Base-by-base conservation (phyloP, 139 green algal species). In the Astrephomene gubernaculifera region DNA sequence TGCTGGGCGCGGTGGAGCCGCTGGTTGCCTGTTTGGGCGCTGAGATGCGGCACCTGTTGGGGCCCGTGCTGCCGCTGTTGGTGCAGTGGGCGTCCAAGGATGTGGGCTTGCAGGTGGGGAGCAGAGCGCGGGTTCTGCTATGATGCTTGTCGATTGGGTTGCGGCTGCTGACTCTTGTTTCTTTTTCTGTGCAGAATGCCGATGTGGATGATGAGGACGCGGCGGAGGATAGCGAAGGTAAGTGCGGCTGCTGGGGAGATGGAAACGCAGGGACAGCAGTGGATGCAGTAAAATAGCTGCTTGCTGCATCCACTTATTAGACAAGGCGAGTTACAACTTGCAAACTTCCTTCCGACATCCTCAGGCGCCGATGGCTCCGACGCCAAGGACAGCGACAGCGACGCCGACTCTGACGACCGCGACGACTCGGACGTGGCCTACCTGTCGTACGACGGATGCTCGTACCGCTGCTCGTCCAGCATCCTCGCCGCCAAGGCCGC, bases 351-450 rank as follows among this genome's bases (percentile, higher is more conserved):
- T 14, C 54, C 21, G 25, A 41, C 31, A 1, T 9, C 63, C 63
- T 10, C 63, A 5, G 63, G 8, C 36, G 36, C 2, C 6, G 70
- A 38, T 1, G 68, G n/a, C 43, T 31, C 29, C 9, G 54, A 43
- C 38, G 38, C 24, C 39, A n/a, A 54, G 9, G 39, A 36, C 29
- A 31, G 31, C 27, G 39, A n/a, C 60, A 41, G 39, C 43, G 57
- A 54, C 7, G n/a, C n/a, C n/a, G 53, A 70, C 35, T 44, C 29
- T 7, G 57, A 45, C 19, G 38, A 64, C 43, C 76, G 60, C 3
- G 76, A 83, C 22, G 76, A 83, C 76, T 63, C 39, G 4, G 76
- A 83, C 57, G 60, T 83, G 39, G 29, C 39, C 1, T 44, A 39
- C 21, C 12, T 72, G 29, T 36, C 9, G 27, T 83, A 83, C 57